A percentile compares a stretch with the other conserved stretches of the same genome.
These are phyloP conservation scores for Cicer chorassanicum DNA, from an alignment of 306 rosid species.

Conservation along the genomic window DNA sequence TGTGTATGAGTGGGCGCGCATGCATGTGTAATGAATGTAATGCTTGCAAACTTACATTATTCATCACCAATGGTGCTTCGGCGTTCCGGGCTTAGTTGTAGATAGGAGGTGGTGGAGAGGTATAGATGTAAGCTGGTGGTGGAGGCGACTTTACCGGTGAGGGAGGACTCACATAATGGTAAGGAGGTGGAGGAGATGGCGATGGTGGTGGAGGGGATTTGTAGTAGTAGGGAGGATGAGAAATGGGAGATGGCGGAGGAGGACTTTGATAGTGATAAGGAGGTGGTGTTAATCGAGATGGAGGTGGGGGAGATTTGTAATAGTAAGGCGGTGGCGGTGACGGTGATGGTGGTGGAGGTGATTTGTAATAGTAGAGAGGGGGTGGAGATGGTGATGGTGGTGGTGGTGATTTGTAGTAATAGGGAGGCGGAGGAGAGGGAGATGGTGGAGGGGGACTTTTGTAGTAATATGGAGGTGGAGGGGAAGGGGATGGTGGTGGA, in stretches of 20 bases:
- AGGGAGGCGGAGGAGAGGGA: too few relatives aligned
- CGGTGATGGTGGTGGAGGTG: slow-evolving; percentile 53
- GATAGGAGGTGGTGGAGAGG: slow-evolving; percentile 67
- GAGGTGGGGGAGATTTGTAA: slow-evolving; percentile 60
- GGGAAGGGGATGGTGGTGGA: too few relatives aligned
- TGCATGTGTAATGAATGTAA: neutral
- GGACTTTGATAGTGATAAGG: slow-evolving; percentile 56
- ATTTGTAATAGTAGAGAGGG: slow-evolving; percentile 48
- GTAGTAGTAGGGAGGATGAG: slow-evolving; percentile 57
- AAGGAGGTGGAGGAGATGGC: slow-evolving; percentile 65
- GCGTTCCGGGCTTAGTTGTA: slow-evolving; percentile 47
- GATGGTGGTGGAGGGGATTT: slow-evolving; percentile 69
- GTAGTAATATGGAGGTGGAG: too few relatives aligned
- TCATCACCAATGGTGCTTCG: slow-evolving; percentile 36
- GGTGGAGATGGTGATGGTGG: too few relatives aligned
- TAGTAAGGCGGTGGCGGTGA: slow-evolving; percentile 52
- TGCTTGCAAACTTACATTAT: slow-evolving; percentile 61
- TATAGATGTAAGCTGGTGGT: slow-evolving; percentile 63
- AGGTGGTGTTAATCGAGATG: slow-evolving; percentile 52
- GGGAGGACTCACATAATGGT: slow-evolving; percentile 64
- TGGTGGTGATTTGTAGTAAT: too few relatives aligned
- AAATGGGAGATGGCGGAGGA: slow-evolving; percentile 57
- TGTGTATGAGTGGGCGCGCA: neutral
- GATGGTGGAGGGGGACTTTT: too few relatives aligned
- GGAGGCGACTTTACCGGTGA: slow-evolving; percentile 54